Base-by-base conservation (phyloP, 176 grass and related monocot genomes). In the Carex kokanica region DNA sequence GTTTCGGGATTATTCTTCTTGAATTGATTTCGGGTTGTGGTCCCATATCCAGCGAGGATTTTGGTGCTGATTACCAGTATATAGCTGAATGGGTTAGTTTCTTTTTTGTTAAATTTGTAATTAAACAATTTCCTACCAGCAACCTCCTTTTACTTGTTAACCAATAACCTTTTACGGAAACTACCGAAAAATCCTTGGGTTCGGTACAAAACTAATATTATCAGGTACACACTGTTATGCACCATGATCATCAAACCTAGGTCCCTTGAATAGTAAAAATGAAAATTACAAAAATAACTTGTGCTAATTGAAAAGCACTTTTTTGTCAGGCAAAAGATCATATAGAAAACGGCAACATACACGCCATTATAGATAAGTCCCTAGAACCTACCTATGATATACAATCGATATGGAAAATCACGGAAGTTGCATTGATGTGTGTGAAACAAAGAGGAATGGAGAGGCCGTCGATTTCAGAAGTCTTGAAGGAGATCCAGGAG, bases 401-500 rank as follows among this genome's bases (percentile, higher is more conserved):
- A 81, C 91, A 95, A 63, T 93, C 96, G 4, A 79, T 93, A 54
- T 95, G 93, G 96, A 98, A 98, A 90, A 91, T 95, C 2, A 88
- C 89, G 0, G 91, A 98, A 90, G 73, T 86, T 14, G 89, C 91
- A 0, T 85, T 91, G 41, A 91, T 90, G 89, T 98, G 96, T 1
- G 93, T 95, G 49, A 94, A 95, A 88, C 82, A 86, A 6, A 89
- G 86, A 47, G 93, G 91, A 0, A 43, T 43, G 0, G 89, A 86
- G 64, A 90, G 96, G 75, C 93, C 96, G 0, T 41, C 87, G 5
- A 95, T 95, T 40, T 89, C 93, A 3, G 93, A 95, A 82, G 93
- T 99, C 60, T 81, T 95, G 12, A 99, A 99, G 86, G 96, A 95
- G 86, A 92, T 99, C 83, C 96, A 99, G 74, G 91, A 91, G 6